Base-by-base conservation (phyloP, 176 grass and related monocot species). In the Musa schizocarpa region DNA sequence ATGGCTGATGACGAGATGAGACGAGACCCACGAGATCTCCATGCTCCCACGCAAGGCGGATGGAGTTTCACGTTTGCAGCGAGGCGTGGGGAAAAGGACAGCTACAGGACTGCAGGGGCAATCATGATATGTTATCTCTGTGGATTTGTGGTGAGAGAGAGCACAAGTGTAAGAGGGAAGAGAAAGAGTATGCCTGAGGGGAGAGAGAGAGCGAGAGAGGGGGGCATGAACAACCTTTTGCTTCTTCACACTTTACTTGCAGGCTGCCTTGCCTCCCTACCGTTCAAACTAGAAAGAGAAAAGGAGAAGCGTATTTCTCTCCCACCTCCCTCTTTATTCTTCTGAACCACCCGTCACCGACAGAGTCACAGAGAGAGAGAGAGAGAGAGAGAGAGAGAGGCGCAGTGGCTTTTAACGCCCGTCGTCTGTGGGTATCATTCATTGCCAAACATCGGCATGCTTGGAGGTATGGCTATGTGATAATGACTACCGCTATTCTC, bases 161-260 rank as follows among this genome's bases (percentile, higher is more conserved):
- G 3, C 34, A 43, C 0, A 6, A 43, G 34, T 43, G 34, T 43
- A 0, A 6, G 4, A 43, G 34, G 34, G 34, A 43, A 43, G 34
- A 43, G 34, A 43, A 6, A 43, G 34, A 43, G 27, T 50, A 16
- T 6, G 29, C 9, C 8, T n/a, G 23, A 69, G 72, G 77, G 58
- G 57, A 75, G 24, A 58, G 20, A 34, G 34, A 2, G 77, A 54
- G 52, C 53, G 81, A 78, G 67, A n/a, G 13, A 20, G 8, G 1
- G 4, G 24, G 21, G 29, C 7, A 54, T 43, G 34, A 43, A 43
- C 34, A 79, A 84, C 82, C 82, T 84, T 84, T 84, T 84, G 76
- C 69, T 84, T 79, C 69, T 84, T 79, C 76, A 63, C 59, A 52
- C 76, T 79, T 79, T 84, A 54, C 76, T 26, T 63, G 21, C 82